Base-by-base conservation (phyloP, 768 basidiomycete genomes). In the Tylopilus sp. region DNA sequence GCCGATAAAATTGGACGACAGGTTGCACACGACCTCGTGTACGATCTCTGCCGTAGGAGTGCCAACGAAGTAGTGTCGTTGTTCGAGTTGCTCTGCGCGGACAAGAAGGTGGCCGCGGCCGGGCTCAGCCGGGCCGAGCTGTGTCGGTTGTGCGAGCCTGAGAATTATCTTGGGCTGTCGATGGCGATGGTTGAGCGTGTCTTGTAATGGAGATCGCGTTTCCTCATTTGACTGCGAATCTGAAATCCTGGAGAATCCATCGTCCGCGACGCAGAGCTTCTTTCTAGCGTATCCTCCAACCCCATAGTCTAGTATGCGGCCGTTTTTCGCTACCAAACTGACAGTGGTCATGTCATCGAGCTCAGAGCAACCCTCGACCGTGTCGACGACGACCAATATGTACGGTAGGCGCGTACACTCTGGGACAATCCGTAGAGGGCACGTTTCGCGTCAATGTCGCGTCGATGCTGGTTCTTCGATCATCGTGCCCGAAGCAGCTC, bases 1-100 rank as follows among this genome's bases (percentile, higher is more conserved):
- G 76, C 73, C 9, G 69, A 65, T 51, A 63, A 51, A 40, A 60
- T 76, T 42, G 77, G 77, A n/a, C 62, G 75, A 36, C 76, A 78
- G 49, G 65, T 67, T 21, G 75, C 74, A 13, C 76, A 76, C 46
- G 74, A 77, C 54, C 52, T 74, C 40, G 69, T 77, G 38, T 77
- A 78, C 30, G 70, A 70, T 38, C 58, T 76, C 17, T 78, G 77
- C 55, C 63, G 63, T 47, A 58, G 55, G 54, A 65, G 67, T 4
- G 48, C 47, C 10, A 39, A 54, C 11, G 63, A 69, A 36, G 62
- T 55, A 33, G 57, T 67, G 40, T 60, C 64, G 9, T 56, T 78
- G 26, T 25, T 70, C 11, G 71, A 73, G 18, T 41, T 71, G 26
- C 51, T 78, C 42, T 58, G 55, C 11, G 63, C 60, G 8, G 64